Percentiles rank a stretch among this genome's conserved stretches.
phyloP scores from a whole-genome alignment of 208 protist genomes.

The Herpetomonas tarakana region DNA sequence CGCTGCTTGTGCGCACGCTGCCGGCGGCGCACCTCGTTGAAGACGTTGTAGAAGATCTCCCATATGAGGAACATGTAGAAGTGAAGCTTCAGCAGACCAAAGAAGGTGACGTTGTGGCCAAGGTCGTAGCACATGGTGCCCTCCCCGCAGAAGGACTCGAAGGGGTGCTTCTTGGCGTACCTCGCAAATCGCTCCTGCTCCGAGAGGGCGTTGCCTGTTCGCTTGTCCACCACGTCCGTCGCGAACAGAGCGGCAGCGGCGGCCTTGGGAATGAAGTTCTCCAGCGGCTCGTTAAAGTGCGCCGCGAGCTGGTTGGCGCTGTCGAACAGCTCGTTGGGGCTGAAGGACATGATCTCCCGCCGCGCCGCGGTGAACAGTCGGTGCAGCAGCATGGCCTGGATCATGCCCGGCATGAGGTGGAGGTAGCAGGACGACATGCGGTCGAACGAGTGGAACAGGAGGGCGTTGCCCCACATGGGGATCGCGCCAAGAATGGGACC shows the following conservation, averaged over 20 bases:
- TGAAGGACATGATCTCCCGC: slow-evolving; percentile 32
- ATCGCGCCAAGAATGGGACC: slow-evolving; percentile 65
- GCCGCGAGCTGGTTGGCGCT: slow-evolving; percentile 15
- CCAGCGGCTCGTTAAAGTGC: slow-evolving; percentile 16
- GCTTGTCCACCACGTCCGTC: not conserved
- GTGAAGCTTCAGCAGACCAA: slow-evolving; percentile 46
- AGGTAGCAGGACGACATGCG: slow-evolving; percentile 73
- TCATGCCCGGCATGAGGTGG: slow-evolving; percentile 46
- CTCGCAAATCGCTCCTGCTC: slow-evolving; percentile 20
- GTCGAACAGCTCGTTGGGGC: slow-evolving; percentile 29
- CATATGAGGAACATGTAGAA: slow-evolving; percentile 63
- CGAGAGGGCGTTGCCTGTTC: slow-evolving; percentile 7
- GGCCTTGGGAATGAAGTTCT: slow-evolving; percentile 16
- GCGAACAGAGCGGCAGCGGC: not conserved
- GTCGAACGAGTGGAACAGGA: slow-evolving; percentile 66
- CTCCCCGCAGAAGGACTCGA: slow-evolving; percentile 37
- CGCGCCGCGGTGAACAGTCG: slow-evolving; percentile 40
- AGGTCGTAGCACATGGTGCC: slow-evolving; percentile 58
- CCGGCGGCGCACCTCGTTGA: slow-evolving; percentile 41
- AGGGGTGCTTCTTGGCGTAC: slow-evolving; percentile 25
- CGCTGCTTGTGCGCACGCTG: slow-evolving; percentile 17
- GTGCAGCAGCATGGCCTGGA: slow-evolving; percentile 58
- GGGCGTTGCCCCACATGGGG: slow-evolving; percentile 65
- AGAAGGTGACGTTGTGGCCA: slow-evolving; percentile 33
- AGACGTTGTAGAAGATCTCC: slow-evolving; percentile 59